Evolutionary conservation across 139 green algal genomes (phyloP).

Genomic region (Micromonas pusilla): DNA sequence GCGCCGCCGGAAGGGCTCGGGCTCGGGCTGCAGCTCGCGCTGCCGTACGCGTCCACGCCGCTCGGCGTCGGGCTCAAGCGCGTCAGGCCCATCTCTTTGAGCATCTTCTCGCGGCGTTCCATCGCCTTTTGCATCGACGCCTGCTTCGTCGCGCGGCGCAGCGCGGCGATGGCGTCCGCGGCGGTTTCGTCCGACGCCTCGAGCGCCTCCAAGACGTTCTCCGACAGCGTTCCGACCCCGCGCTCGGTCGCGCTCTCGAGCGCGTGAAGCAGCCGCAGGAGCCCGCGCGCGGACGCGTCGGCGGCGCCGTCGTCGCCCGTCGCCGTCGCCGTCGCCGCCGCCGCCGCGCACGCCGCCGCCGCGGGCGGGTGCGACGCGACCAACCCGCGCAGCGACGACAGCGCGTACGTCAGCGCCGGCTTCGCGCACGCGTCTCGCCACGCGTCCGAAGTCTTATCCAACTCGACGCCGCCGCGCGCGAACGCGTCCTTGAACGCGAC

Average conservation of each 20-base stretch:
- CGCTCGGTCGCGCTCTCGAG: constrained; percentile 45
- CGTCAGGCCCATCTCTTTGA: constrained; percentile 41
- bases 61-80: constrained; percentile 11
- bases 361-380: not conserved
- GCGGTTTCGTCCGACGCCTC: constrained; percentile 45
- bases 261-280: constrained; percentile 51
- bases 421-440: constrained; percentile 37
- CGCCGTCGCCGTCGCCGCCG: constrained; percentile 22
- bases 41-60: no score
- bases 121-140: constrained; percentile 30
- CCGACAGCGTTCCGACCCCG: constrained; percentile 42
- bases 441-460: constrained; percentile 19
- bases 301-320: constrained; percentile 31
- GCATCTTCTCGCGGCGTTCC: constrained; percentile 38
- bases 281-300: constrained; percentile 5
- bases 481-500: constrained; percentile 34
- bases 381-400: not conserved
- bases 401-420: constrained; percentile 40
- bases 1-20: no score
- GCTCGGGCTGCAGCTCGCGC: no score
- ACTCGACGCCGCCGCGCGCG: not conserved
- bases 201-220: constrained; percentile 48
- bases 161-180: constrained; percentile 1
- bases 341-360: not conserved
- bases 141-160: constrained; percentile 37